Evolutionary conservation across 805 yeast genomes (phyloP).

Genomic region (Yarrowia porcina): DNA sequence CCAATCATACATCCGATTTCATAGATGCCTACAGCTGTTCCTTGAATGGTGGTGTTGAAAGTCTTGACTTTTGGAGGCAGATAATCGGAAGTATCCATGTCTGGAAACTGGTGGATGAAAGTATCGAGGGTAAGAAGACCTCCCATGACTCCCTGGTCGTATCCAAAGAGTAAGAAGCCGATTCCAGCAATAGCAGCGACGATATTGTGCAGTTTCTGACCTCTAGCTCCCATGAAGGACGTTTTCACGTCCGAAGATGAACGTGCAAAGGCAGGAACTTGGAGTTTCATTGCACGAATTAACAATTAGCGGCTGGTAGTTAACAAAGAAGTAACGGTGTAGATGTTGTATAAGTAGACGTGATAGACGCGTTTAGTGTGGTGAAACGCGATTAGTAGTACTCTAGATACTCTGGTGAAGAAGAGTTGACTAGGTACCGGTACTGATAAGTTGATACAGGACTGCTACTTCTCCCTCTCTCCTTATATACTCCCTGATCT

Average conservation of each 20-base stretch:
- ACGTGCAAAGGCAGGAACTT: neutral
- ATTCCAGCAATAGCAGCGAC: slow-evolving; percentile 30
- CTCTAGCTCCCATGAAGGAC: slow-evolving; percentile 28
- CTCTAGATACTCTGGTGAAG: neutral
- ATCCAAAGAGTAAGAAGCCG: slow-evolving; percentile 53
- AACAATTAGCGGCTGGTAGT: no score
- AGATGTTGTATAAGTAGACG: no score
- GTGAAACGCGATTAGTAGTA: no score
- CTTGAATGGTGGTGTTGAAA: slow-evolving; percentile 30
- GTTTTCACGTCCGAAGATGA: neutral
- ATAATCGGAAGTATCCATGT: slow-evolving; percentile 23
- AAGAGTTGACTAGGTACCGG: no score
- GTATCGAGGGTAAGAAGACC: slow-evolving; percentile 61
- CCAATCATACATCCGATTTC: slow-evolving; percentile 51
- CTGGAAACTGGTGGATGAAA: slow-evolving; percentile 31
- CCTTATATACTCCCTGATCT: no score
- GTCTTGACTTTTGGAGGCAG: neutral
- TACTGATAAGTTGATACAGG: no score
- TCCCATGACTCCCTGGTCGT: slow-evolving; percentile 75
- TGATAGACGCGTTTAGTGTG: no score
- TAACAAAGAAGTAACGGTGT: no score
- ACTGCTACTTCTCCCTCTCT: no score
- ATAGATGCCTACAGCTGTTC: slow-evolving; percentile 37
- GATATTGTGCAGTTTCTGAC: slow-evolving; percentile 27
- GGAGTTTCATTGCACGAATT: neutral